Percentiles rank a stretch among this genome's conserved stretches.
Conservation (phyloP, 202 grass and related monocot genomes). For the Setaria italica region DNA sequence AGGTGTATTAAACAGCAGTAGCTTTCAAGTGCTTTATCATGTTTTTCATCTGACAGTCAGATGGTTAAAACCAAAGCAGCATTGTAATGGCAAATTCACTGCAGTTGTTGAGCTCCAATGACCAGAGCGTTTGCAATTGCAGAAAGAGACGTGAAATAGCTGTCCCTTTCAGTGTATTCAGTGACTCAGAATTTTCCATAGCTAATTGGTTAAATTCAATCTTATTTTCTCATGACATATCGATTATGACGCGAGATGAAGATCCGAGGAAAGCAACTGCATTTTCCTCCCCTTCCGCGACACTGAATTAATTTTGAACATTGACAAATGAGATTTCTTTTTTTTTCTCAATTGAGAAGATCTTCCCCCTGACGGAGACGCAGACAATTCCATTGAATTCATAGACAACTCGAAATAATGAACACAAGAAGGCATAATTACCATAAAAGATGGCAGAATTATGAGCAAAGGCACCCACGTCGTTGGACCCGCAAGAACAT, state of each 20-base stretch:
- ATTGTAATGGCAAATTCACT: conserved; percentile 26
- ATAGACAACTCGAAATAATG: not conserved
- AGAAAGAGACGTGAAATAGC: conserved; percentile 15
- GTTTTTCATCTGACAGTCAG: not conserved
- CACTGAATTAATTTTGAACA: not conserved
- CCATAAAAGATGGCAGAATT: not conserved
- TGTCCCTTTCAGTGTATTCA: not conserved
- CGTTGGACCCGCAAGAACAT: not conserved
- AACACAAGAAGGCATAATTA: not conserved
- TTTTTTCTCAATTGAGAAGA: not conserved
- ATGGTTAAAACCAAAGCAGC: not conserved
- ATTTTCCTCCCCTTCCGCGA: not conserved
- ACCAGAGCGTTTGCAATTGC: not conserved
- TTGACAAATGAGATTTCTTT: not conserved
- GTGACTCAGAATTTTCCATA: not conserved
- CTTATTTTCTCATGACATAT: not conserved
- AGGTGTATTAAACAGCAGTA: conserved; percentile 11
- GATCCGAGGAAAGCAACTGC: not conserved
- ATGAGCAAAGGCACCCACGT: not conserved
- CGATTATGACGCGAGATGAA: not conserved
- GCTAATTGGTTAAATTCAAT: not conserved
- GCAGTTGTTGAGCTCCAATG: not conserved
- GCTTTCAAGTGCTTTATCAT: not conserved
- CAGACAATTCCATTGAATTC: not conserved
- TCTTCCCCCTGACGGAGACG: not conserved